Evolutionary conservation across 202 grass and related monocot genomes (phyloP).

Genomic region (Sporobolus alterniflorus): DNA sequence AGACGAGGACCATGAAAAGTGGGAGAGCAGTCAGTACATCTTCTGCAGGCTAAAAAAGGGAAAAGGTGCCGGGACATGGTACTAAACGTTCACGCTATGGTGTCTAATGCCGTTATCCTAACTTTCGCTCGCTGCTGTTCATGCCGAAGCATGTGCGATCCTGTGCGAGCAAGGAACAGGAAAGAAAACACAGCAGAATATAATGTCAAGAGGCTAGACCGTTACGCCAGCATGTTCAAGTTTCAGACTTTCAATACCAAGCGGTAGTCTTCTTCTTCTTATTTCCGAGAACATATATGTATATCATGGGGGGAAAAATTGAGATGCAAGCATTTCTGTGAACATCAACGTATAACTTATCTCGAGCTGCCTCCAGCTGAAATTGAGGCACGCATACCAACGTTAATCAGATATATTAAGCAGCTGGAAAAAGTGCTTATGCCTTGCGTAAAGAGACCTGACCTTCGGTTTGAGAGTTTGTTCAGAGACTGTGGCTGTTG

Average conservation of each 20-base stretch:
- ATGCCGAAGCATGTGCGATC: too few species aligned
- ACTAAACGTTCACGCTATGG: too few species aligned
- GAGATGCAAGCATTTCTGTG: neutral
- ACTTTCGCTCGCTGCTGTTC: too few species aligned
- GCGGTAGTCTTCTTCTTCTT: too few species aligned
- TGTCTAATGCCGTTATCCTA: too few species aligned
- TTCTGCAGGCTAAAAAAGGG: neutral
- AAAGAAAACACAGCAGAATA: too few species aligned
- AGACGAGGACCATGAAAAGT: slow-evolving; percentile 59
- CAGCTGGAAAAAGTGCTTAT: too few species aligned
- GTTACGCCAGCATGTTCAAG: too few species aligned
- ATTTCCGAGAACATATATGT: neutral
- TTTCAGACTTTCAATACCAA: too few species aligned
- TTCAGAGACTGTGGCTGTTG: slow-evolving; percentile 81
- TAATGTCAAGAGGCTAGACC: too few species aligned
- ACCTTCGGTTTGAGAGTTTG: slow-evolving; percentile 94
- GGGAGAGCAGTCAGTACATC: slow-evolving; percentile 27
- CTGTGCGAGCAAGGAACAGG: too few species aligned
- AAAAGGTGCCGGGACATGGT: slow-evolving; percentile 1
- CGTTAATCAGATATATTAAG: neutral
- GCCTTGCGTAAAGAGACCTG: too few species aligned
- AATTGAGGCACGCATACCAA: slow-evolving; percentile 32
- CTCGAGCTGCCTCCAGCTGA: slow-evolving; percentile 70
- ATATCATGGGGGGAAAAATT: neutral
- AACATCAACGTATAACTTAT: slow-evolving; percentile 83